Base-by-base conservation (phyloP, 108 stramenopile genomes). In the Discostella pseudostelligera region DNA sequence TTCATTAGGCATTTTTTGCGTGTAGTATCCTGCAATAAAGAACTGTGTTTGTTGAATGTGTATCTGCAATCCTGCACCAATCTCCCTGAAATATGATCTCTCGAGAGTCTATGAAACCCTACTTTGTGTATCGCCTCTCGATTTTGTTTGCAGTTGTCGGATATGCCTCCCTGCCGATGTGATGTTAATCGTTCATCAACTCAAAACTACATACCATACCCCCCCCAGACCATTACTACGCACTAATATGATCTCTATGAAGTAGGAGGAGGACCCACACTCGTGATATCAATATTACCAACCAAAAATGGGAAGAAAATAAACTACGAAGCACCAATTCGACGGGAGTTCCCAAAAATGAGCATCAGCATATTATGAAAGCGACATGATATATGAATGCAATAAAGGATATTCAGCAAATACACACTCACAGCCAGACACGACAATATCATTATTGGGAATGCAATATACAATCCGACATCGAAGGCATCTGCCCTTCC, bases 211-310 rank as follows among this genome's bases (percentile, higher is more conserved):
- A n/a, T n/a, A n/a, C n/a, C n/a, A n/a, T n/a, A n/a, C n/a, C n/a
- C n/a, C n/a, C n/a, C n/a, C n/a, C n/a, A n/a, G n/a, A n/a, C n/a
- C n/a, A n/a, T n/a, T n/a, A n/a, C n/a, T n/a, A n/a, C n/a, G n/a
- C n/a, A n/a, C n/a, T 35, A 35, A 29, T 26, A 4, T 1, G 4
- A 24, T 16, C 14, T 21, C 35, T 36, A 54, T 36, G 53, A 54
- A 1, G 77, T 85, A 19, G 89, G 89, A 54, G 86, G 86, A n/a
- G 87, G 87, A 17, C 84, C 89, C 11, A 90, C 83, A 71, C 76
- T 71, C 13, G 65, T 58, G 10, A 82, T 72, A 78, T 90, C 89
- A 40, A 90, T 81, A 36, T 79, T 84, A 19, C 81, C 81, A 74
- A 85, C 84, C 50, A 90, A 77, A 45, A 90, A 81, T 12, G 89